These are phyloP conservation scores for Acorus calamus DNA, from an alignment of 106 monocot species.

Conservation along the genomic window DNA sequence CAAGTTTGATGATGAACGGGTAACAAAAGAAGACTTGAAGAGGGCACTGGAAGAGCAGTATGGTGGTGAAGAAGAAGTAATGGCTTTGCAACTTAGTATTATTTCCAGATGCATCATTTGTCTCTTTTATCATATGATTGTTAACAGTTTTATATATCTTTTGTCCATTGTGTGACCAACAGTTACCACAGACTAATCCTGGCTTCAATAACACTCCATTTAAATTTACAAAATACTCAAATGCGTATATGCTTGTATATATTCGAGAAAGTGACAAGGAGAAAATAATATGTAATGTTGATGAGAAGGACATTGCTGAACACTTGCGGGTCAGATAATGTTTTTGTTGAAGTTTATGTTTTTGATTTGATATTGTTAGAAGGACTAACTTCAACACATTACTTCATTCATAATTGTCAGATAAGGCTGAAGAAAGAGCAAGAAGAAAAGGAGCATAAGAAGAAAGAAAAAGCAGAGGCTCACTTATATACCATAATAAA, in stretches of 20 bases:
- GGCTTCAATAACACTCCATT: constrained; percentile 93
- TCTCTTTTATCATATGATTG: constrained; percentile 7
- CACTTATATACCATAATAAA: constrained; percentile 98
- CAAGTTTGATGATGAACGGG: constrained; percentile 97
- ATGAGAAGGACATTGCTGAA: constrained; percentile 98
- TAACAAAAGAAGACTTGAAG: constrained; percentile 95
- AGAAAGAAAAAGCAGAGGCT: constrained; percentile 98
- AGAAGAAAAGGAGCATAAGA: constrained; percentile 97
- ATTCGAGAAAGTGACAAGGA: constrained; percentile 98
- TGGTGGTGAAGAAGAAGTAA: constrained; percentile 97
- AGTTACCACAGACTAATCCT: constrained; percentile 91
- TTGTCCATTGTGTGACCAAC: constrained; percentile 8
- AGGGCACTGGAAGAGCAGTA: constrained; percentile 95
- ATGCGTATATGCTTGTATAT: constrained; percentile 99
- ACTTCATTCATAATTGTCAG: constrained; percentile 15
- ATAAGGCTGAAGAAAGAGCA: constrained; percentile 97
- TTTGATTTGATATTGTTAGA: not conserved
- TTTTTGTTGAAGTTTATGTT: not conserved
- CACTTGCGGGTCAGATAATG: constrained; percentile 61
- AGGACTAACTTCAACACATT: not conserved
- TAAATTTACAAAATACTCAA: constrained; percentile 98
- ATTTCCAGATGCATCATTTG: not conserved
- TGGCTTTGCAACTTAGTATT: constrained; percentile 2
- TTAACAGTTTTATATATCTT: not conserved
- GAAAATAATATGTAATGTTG: constrained; percentile 93